Evolutionary conservation across 2,329 filamentous ascomycete genomes (phyloP).

Genomic region (Scytalidium sp.): DNA sequence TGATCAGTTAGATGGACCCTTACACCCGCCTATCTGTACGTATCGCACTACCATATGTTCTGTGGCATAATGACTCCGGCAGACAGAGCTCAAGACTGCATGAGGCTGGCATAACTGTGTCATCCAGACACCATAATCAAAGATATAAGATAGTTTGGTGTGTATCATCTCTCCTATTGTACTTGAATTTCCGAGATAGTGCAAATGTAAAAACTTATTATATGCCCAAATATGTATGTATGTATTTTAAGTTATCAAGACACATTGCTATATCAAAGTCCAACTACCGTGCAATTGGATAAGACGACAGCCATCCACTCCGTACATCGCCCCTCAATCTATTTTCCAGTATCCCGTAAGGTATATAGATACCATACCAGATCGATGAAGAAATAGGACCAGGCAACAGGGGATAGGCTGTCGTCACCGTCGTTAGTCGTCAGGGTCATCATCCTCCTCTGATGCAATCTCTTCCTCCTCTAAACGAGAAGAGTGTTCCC

Average conservation of each 20-base stretch:
- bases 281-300: slow-evolving; percentile 7
- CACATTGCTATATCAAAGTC: neutral
- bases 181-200: neutral
- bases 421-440: slow-evolving; percentile 57
- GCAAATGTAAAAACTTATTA: neutral
- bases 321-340: slow-evolving; percentile 54
- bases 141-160: slow-evolving; percentile 15
- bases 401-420: slow-evolving; percentile 67
- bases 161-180: slow-evolving; percentile 23
- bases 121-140: slow-evolving; percentile 5
- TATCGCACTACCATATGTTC: slow-evolving; percentile 27
- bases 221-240: neutral
- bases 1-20: slow-evolving; percentile 27
- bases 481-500: slow-evolving; percentile 24
- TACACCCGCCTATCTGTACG: slow-evolving; percentile 26
- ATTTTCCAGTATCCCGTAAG: slow-evolving; percentile 7
- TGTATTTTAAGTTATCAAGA: neutral
- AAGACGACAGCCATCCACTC: slow-evolving; percentile 60
- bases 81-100: slow-evolving; percentile 14
- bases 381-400: slow-evolving; percentile 45
- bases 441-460: slow-evolving; percentile 65
- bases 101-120: slow-evolving; percentile 1
- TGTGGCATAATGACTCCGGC: slow-evolving; percentile 28
- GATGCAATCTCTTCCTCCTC: slow-evolving; percentile 52
- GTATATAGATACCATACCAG: neutral